Base-by-base conservation (phyloP, 805 yeast species). In the Metschnikowia arizonensis region DNA sequence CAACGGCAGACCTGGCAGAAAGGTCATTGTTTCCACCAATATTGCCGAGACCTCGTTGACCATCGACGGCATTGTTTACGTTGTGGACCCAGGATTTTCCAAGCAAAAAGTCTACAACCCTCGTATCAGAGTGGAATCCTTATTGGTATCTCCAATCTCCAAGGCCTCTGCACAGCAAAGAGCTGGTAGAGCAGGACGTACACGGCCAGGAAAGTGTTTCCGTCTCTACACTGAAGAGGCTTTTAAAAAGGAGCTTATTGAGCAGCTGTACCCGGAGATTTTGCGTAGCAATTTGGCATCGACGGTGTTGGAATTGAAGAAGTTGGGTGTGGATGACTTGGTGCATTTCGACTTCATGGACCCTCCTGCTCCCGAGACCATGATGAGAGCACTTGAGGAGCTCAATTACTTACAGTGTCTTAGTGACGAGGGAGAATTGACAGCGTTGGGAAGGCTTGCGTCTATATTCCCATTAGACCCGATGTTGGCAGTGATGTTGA, bases 151-250 rank as follows among this genome's bases (percentile, higher is more conserved):
- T 7, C 98, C 98, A 30, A 90, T 93, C 50, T 90, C 98, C 9
- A 90, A 89, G 68, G 99, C 99, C 0, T 83, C 95, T 39, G 96
- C 99, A 1, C 97, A 91, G 68, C 99, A 91, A 68, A 81, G 99
- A 68, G 98, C 98, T 29, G 99, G 99, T 78, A 87, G 99, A 78
- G 99, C 99, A 45, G 99, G 99, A 72, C 91, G 99, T 80, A 91
- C 97, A 5, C 81, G 96, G 60, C 97, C 98, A 12, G 99, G 99
- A 62, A 91, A 93, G 66, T 91, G 97, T 68, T 91, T 91, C 78
- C 78, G 99, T 61, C 74, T 91, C 44, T 91, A 91, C 69, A 93
- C 99, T 1, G 97, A 93, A 63, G 97, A 89, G 58, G 97, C 98
- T 1, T 91, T 88, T 74, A 82, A 88, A 61, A 85, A 87, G 62